Conservation (phyloP, 148 eudicot genomes). For the Cornus controversa region DNA sequence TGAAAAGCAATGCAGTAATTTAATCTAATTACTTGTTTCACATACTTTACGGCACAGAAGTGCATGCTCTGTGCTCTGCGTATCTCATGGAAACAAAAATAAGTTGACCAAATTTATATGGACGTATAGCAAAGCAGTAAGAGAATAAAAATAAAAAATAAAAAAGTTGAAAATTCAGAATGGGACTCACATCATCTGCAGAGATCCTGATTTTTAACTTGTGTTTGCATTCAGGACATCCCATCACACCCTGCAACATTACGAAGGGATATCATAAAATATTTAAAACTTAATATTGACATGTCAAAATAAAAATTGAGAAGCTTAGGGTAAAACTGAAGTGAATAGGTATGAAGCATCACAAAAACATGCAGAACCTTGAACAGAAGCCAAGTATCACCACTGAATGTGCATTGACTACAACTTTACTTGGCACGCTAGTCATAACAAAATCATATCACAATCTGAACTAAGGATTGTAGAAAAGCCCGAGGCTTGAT, state of each 20-base stretch:
- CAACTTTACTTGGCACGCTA: not conserved
- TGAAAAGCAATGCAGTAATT: not conserved
- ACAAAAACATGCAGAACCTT: not conserved
- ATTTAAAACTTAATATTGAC: no score
- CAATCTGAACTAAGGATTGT: not conserved
- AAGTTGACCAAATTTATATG: not conserved
- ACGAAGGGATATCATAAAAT: not conserved
- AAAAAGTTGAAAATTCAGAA: not conserved
- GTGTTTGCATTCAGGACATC: constrained; percentile 81
- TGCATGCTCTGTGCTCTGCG: not conserved
- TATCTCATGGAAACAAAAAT: not conserved
- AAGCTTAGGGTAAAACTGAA: not conserved
- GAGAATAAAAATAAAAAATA: not conserved
- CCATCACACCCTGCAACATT: constrained; percentile 82
- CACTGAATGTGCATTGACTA: not conserved
- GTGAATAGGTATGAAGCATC: not conserved
- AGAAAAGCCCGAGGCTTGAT: not conserved
- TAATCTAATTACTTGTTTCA: not conserved
- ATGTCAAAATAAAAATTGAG: not conserved
- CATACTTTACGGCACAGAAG: no score
- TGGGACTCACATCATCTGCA: constrained; percentile 79
- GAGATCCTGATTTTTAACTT: constrained; percentile 71
- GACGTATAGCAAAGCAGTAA: not conserved
- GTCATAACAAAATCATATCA: not conserved
- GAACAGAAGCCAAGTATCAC: not conserved